A percentile compares a stretch with the other conserved stretches of the same genome.
These are phyloP conservation scores for Brassica cretica DNA, from an alignment of 345 rosid genomes.

Conservation along the genomic window DNA sequence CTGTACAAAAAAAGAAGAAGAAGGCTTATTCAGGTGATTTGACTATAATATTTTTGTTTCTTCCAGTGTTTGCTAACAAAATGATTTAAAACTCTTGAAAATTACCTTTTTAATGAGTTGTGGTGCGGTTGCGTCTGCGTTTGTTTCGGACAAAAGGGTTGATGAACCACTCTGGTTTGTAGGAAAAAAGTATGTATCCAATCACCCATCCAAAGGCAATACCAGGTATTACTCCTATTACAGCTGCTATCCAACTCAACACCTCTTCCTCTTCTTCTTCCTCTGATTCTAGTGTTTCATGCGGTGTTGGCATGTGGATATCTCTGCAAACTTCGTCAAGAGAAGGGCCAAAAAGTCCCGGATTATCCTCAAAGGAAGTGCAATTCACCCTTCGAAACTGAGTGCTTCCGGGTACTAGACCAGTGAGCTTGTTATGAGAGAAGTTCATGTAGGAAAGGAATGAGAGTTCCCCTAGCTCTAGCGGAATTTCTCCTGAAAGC, in stretches of 20 bases:
- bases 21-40: neutral
- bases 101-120: neutral
- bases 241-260: neutral
- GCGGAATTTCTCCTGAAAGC: neutral
- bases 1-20: neutral
- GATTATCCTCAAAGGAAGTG: neutral
- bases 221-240: neutral
- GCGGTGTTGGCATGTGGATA: neutral
- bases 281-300: neutral
- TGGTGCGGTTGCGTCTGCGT: neutral
- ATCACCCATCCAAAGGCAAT: neutral
- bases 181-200: neutral
- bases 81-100: too few species aligned
- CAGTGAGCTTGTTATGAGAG: neutral
- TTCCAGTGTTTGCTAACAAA: too few species aligned
- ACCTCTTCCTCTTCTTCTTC: neutral
- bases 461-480: neutral
- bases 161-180: neutral
- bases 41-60: too few species aligned
- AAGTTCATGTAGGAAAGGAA: neutral
- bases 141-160: neutral
- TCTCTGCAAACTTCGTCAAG: neutral
- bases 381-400: neutral
- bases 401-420: neutral
- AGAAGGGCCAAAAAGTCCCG: neutral